Conservation (phyloP, 257 asterid species). For the Euphrasia confusa region DNA sequence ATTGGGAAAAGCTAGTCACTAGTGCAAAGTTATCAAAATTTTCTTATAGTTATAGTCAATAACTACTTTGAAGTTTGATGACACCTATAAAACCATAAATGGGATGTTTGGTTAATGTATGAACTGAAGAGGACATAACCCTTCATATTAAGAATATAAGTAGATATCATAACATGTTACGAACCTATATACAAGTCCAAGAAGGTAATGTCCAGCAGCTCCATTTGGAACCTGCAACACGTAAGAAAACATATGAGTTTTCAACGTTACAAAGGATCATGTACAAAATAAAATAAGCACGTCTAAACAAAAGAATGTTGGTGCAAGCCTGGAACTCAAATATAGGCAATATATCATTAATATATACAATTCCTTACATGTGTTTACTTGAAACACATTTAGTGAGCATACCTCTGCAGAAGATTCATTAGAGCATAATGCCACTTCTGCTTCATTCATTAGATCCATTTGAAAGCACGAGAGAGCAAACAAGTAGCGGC, state of each 20-base stretch:
- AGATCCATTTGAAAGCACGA: constrained; percentile 95
- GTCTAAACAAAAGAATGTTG: neutral
- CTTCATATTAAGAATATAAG: constrained; percentile 1
- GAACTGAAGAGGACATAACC: neutral
- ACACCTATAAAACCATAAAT: neutral
- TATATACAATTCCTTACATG: constrained; percentile 4
- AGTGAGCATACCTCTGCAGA: constrained; percentile 52
- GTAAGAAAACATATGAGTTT: constrained; percentile 14
- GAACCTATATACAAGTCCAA: constrained; percentile 94
- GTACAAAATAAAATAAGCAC: constrained; percentile 2
- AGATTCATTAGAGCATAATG: constrained; percentile 65
- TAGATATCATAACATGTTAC: constrained; percentile 17
- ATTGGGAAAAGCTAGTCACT: neutral
- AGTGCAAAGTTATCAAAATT: constrained; percentile 15
- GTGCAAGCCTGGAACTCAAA: constrained; percentile 6
- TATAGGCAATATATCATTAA: constrained; percentile 6
- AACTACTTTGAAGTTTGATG: too few species aligned
- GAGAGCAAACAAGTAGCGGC: constrained; percentile 92
- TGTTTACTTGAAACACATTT: neutral
- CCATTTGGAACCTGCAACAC: constrained; percentile 86
- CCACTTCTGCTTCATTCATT: constrained; percentile 76
- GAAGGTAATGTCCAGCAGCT: constrained; percentile 96
- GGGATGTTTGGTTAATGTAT: neutral
- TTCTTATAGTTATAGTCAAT: constrained; percentile 8
- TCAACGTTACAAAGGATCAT: constrained; percentile 17